phyloP scores from a whole-genome alignment of 345 rosid genomes.

The Fremontodendron californicum region DNA sequence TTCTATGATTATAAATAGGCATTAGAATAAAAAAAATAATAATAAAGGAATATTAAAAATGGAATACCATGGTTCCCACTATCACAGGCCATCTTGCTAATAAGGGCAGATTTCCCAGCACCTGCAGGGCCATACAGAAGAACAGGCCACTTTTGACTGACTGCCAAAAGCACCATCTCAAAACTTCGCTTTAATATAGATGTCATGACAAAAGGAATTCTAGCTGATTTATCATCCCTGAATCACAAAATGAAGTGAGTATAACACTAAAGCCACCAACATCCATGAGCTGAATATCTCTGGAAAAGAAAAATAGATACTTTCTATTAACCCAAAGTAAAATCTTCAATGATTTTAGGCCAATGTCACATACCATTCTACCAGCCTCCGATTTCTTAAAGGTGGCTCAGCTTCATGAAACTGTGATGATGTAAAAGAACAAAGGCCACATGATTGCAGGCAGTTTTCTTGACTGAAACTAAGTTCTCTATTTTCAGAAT shows the following conservation, averaged over 20 bases:
- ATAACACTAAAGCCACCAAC: background rate
- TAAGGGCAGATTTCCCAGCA: constrained; percentile 87
- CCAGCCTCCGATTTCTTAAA: constrained; percentile 39
- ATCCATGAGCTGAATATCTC: background rate
- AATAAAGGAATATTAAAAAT: background rate
- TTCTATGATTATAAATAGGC: background rate
- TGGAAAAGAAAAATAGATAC: constrained; percentile 11
- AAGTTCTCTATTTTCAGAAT: constrained; percentile 21
- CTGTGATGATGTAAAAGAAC: constrained; percentile 28
- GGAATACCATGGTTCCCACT: constrained; percentile 67
- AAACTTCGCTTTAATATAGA: constrained; percentile 55
- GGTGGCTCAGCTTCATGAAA: constrained; percentile 40
- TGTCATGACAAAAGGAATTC: constrained; percentile 60
- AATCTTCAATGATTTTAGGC: constrained; percentile 17
- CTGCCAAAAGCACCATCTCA: constrained; percentile 77
- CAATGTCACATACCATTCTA: constrained; percentile 37
- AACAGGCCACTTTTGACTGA: constrained; percentile 89
- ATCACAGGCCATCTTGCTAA: constrained; percentile 64
- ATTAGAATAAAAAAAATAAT: background rate
- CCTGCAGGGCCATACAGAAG: constrained; percentile 90
- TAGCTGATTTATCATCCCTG: constrained; percentile 51
- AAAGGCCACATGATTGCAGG: constrained; percentile 30
- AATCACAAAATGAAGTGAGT: constrained; percentile 22
- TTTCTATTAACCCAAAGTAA: background rate
- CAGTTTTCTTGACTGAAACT: constrained; percentile 30